These are phyloP conservation scores for Fragaria vesca DNA, from an alignment of 306 rosid genomes.

Conservation along the genomic window DNA sequence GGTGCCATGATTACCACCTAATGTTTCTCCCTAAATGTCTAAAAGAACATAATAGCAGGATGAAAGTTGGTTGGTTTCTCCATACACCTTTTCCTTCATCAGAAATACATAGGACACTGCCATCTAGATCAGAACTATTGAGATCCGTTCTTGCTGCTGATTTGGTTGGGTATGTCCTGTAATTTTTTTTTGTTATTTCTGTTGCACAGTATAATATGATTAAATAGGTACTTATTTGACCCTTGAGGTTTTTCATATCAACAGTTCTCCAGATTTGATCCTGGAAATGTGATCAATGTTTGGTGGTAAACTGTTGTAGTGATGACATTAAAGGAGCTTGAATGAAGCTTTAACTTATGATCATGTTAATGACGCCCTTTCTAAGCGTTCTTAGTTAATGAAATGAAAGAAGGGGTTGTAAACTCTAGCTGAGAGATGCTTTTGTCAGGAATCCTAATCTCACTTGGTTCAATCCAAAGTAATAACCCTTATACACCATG, in stretches of 20 bases:
- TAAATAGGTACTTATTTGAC: background rate
- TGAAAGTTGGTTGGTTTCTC: constrained; percentile 99
- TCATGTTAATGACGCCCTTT: background rate
- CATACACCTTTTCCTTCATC: constrained; percentile 99
- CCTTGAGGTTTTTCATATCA: background rate
- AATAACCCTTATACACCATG: background rate
- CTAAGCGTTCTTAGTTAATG: background rate
- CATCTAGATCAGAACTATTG: constrained; percentile 81
- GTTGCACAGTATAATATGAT: background rate
- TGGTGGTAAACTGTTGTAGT: background rate
- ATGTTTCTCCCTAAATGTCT: constrained; percentile 96
- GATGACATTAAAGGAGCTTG: background rate
- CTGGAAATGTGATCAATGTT: background rate
- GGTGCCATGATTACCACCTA: constrained; percentile 97
- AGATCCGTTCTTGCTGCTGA: constrained; percentile 96
- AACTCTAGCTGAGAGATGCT: background rate
- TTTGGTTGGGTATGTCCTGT: constrained; percentile 81
- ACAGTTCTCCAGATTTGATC: background rate
- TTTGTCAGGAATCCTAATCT: background rate
- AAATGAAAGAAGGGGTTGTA: background rate
- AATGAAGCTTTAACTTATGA: constrained; percentile 1
- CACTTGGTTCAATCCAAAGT: background rate
- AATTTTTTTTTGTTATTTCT: background rate
- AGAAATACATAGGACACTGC: constrained; percentile 89
- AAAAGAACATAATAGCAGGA: constrained; percentile 64